Evolutionary conservation across 2,329 filamentous ascomycete genomes (phyloP).

Genomic region (Trichoderma semiorbis): DNA sequence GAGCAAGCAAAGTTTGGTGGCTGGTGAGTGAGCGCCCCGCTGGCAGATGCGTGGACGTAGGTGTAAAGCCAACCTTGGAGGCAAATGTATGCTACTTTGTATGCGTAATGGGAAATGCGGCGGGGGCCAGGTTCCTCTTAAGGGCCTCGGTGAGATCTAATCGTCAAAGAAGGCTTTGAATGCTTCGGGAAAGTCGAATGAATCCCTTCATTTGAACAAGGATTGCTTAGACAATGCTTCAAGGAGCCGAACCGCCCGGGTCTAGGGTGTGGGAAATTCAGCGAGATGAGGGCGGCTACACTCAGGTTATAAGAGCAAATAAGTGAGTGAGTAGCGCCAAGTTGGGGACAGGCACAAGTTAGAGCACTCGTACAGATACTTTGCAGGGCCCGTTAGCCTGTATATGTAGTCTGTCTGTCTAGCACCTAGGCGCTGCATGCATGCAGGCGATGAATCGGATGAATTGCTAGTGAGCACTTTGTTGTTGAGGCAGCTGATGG

Average conservation of each 20-base stretch:
- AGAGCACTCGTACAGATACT: neutral
- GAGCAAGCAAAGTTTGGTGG: constrained; percentile 13
- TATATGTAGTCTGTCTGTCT: neutral
- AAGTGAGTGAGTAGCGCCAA: neutral
- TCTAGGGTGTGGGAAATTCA: constrained; percentile 15
- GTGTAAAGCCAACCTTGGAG: neutral
- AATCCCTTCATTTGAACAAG: constrained; percentile 14
- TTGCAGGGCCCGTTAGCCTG: neutral
- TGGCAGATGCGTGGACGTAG: neutral
- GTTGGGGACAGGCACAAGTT: neutral
- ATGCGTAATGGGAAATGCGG: neutral
- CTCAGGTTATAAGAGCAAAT: constrained; percentile 2
- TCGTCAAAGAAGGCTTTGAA: neutral
- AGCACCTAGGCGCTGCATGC: neutral
- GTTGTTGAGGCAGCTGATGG: constrained; percentile 12
- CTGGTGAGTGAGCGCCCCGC: constrained; percentile 14
- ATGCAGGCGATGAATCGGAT: constrained; percentile 10
- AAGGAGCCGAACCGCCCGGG: constrained; percentile 3
- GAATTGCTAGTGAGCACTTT: constrained; percentile 1
- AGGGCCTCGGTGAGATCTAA: neutral
- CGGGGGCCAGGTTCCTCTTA: neutral
- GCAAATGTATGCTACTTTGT: neutral
- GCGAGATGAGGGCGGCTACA: constrained; percentile 18
- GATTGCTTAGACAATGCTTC: constrained; percentile 11
- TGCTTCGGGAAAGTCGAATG: neutral